These are phyloP conservation scores for Nicotiana benthamiana DNA, from an alignment of 257 asterid genomes.

Conservation along the genomic window DNA sequence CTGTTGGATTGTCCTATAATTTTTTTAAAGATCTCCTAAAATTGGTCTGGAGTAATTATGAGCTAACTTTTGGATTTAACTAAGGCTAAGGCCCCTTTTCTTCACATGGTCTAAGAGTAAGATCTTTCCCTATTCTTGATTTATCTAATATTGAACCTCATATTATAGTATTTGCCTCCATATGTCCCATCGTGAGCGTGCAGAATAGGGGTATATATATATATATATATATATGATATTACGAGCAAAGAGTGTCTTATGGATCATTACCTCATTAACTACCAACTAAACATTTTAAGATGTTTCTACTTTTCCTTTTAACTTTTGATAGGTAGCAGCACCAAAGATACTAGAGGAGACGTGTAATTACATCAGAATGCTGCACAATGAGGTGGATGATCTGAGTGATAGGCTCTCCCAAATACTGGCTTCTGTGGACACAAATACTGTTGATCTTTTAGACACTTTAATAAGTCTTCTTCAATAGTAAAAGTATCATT, in stretches of 20 bases:
- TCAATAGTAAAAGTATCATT: slow-evolving; percentile 10
- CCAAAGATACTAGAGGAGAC: slow-evolving; percentile 39
- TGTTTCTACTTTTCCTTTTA: not conserved
- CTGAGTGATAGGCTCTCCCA: slow-evolving; percentile 47
- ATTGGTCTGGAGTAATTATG: too few relatives aligned
- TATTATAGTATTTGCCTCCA: too few relatives aligned
- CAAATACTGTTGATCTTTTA: slow-evolving; percentile 24
- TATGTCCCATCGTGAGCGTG: too few relatives aligned
- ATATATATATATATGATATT: too few relatives aligned
- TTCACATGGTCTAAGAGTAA: too few relatives aligned
- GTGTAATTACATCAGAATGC: slow-evolving; percentile 47
- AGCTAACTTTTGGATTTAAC: too few relatives aligned
- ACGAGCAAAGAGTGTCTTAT: not conserved
- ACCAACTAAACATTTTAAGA: not conserved
- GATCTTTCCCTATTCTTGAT: too few relatives aligned
- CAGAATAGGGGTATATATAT: too few relatives aligned
- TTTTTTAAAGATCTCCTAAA: too few relatives aligned
- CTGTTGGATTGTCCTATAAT: too few relatives aligned
- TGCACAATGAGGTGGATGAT: slow-evolving; percentile 59
- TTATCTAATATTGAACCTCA: too few relatives aligned
- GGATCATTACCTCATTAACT: not conserved
- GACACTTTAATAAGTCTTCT: slow-evolving; percentile 35
- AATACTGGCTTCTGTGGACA: slow-evolving; percentile 38
- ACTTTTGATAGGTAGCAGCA: slow-evolving; percentile 27
- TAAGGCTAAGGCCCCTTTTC: too few relatives aligned